phyloP scores from a whole-genome alignment of 805 yeast genomes.

The Pichia heedii region DNA sequence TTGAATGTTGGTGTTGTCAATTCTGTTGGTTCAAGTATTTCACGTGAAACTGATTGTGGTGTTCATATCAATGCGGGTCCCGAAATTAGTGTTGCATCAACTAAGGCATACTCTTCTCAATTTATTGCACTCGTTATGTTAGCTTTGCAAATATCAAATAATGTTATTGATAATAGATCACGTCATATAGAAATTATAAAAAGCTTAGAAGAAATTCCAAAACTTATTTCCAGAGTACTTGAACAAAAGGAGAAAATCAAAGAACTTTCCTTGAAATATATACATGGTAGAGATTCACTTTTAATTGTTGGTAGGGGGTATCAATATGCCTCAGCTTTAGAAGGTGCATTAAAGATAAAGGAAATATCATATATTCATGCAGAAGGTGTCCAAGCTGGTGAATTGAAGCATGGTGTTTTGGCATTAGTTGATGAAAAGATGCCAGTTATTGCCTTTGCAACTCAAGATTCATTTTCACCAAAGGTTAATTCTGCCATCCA shows the following conservation, averaged over 20 bases:
- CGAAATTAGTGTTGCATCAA: slow-evolving; percentile 98
- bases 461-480: slow-evolving; percentile 93
- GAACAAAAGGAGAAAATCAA: slow-evolving; percentile 66
- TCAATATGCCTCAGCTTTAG: slow-evolving; percentile 94
- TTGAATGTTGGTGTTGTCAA: slow-evolving; percentile 96
- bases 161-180: slow-evolving; percentile 61
- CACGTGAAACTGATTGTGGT: slow-evolving; percentile 98
- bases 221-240: slow-evolving; percentile 73
- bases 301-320: slow-evolving; percentile 94
- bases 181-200: slow-evolving; percentile 82
- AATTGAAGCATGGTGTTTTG: slow-evolving; percentile 94
- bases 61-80: slow-evolving; percentile 99
- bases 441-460: slow-evolving; percentile 94
- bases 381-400: slow-evolving; percentile 99
- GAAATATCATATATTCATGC: slow-evolving; percentile 98
- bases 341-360: slow-evolving; percentile 96
- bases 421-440: slow-evolving; percentile 91
- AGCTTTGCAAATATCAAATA: slow-evolving; percentile 91
- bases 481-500: slow-evolving; percentile 92
- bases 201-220: slow-evolving; percentile 77
- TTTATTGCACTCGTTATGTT: slow-evolving; percentile 95
- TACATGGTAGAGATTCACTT: slow-evolving; percentile 78
- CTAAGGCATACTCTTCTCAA: slow-evolving; percentile 98
- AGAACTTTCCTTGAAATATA: slow-evolving; percentile 58
- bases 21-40: slow-evolving; percentile 93